Conservation (phyloP, 2,329 filamentous ascomycete species). For the Mycosphaerella arachidis region DNA sequence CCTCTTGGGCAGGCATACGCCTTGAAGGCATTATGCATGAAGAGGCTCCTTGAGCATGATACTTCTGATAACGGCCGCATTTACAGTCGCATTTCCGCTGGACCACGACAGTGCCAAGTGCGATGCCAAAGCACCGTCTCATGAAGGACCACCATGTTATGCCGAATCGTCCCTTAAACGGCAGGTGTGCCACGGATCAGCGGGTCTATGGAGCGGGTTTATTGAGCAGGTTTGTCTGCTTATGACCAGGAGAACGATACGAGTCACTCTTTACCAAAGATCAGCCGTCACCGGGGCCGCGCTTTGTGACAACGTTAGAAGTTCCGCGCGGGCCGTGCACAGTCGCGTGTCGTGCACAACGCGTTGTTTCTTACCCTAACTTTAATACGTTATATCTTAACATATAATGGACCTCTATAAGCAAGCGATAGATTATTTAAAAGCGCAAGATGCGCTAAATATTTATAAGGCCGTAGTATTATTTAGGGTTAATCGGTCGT, state of each 20-base stretch:
- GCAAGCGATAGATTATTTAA: too few relatives aligned
- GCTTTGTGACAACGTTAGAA: background rate
- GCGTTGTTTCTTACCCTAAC: too few relatives aligned
- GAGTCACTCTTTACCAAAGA: background rate
- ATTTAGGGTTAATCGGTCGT: too few relatives aligned
- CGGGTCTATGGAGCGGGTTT: background rate
- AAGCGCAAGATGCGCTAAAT: too few relatives aligned
- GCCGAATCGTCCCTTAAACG: background rate
- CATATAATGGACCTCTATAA: too few relatives aligned
- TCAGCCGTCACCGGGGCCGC: background rate
- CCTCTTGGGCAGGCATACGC: background rate
- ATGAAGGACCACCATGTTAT: background rate
- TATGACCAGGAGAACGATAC: background rate
- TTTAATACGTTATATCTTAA: too few relatives aligned
- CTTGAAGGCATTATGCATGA: background rate
- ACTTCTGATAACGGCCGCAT: background rate
- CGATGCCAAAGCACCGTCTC: background rate
- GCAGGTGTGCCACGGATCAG: background rate
- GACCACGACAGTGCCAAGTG: background rate
- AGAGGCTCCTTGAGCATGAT: background rate
- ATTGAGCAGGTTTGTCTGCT: background rate
- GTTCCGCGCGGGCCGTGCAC: background rate
- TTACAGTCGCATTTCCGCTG: background rate
- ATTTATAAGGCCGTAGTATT: too few relatives aligned
- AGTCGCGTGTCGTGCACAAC: too few relatives aligned